A percentile compares a stretch with the other conserved stretches of the same genome.
Conservation (phyloP, 2,329 filamentous ascomycete species). For the Leptosphaerulina australis region DNA sequence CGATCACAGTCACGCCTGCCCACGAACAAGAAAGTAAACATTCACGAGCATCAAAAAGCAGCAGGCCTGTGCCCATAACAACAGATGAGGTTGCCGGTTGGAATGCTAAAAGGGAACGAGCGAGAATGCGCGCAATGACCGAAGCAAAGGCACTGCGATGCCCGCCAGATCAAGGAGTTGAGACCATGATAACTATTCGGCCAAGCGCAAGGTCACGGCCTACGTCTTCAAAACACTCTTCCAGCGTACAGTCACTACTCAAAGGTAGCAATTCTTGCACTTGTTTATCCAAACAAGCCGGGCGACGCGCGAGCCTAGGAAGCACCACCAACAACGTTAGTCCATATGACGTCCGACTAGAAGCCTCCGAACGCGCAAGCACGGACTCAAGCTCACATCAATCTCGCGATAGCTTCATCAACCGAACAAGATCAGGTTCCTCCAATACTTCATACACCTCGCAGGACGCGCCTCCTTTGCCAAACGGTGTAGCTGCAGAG, state of each 20-base stretch:
- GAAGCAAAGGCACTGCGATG: constrained; percentile 21
- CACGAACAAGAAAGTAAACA: constrained; percentile 9
- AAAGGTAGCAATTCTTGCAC: constrained; percentile 21
- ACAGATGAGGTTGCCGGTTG: constrained; percentile 20
- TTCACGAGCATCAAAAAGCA: not conserved
- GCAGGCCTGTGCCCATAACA: not conserved
- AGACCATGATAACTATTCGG: constrained; percentile 14
- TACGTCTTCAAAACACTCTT: constrained; percentile 12
- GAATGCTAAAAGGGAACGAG: constrained; percentile 28
- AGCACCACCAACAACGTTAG: constrained; percentile 1
- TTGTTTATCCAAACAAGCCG: constrained; percentile 3
- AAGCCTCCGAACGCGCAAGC: constrained; percentile 16
- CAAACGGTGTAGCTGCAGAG: constrained; percentile 6
- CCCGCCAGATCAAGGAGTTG: constrained; percentile 12
- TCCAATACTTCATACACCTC: constrained; percentile 20
- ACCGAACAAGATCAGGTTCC: constrained; percentile 21
- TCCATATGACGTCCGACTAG: constrained; percentile 5
- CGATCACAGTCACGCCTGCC: constrained; percentile 7
- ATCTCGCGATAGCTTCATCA: constrained; percentile 17
- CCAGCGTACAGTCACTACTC: constrained; percentile 26
- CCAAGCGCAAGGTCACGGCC: constrained; percentile 7
- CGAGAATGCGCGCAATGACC: constrained; percentile 22
- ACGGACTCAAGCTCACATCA: constrained; percentile 23
- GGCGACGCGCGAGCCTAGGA: constrained; percentile 15
- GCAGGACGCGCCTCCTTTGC: constrained; percentile 15